Conservation (phyloP, 108 stramenopile species). For the Skeletonema grethae region DNA sequence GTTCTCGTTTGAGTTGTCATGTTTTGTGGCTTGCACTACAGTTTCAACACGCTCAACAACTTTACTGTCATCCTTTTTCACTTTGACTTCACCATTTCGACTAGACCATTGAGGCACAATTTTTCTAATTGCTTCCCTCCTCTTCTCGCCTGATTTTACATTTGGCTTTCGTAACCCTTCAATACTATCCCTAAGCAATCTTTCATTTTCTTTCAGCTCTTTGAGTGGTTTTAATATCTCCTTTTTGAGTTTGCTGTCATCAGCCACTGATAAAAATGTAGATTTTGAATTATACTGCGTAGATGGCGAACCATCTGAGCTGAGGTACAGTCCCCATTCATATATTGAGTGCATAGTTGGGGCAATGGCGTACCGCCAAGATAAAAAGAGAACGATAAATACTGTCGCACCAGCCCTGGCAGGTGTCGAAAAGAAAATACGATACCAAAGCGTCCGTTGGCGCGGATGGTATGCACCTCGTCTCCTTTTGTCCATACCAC, state of each 20-base stretch:
- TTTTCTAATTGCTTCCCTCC: conserved; percentile 25
- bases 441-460: conserved; percentile 62
- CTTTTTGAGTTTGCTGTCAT: conserved; percentile 24
- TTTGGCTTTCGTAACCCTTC: conserved; percentile 24
- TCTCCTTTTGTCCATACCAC: conserved; percentile 64
- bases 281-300: background rate
- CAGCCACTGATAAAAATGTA: conserved; percentile 14
- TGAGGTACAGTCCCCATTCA: conserved; percentile 18
- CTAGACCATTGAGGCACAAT: conserved; percentile 45
- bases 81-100: conserved; percentile 17
- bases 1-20: background rate
- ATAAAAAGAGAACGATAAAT: conserved; percentile 25
- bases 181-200: conserved; percentile 26
- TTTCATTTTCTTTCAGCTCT: conserved; percentile 39
- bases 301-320: conserved; percentile 13
- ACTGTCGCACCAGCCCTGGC: conserved; percentile 24
- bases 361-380: conserved; percentile 29
- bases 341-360: conserved; percentile 20
- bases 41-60: background rate
- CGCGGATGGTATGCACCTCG: conserved; percentile 38
- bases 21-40: background rate
- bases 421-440: conserved; percentile 59
- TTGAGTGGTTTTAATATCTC: conserved; percentile 32
- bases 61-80: background rate
- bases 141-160: conserved; percentile 16